Evolutionary conservation across 352 stramenopile species (phyloP).

Genomic region (Pythium aristosporum): DNA sequence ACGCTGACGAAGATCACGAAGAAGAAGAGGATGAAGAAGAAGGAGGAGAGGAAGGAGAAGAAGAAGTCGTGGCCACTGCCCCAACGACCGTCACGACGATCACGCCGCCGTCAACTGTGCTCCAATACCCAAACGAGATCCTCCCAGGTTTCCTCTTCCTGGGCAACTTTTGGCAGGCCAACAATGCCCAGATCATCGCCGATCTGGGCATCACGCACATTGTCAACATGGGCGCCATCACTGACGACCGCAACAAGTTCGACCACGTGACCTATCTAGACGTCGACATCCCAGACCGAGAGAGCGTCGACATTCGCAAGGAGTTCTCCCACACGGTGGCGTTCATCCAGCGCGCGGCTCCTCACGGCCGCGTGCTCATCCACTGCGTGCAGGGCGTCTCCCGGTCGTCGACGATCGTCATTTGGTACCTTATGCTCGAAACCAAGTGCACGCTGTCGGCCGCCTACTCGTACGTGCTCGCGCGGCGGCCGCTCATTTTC

Average conservation of each 20-base stretch:
- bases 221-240: constrained; percentile 71
- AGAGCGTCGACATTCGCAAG: constrained; percentile 54
- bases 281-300: constrained; percentile 58
- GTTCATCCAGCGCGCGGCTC: constrained; percentile 54
- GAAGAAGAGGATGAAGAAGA: constrained; percentile 5
- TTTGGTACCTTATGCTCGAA: constrained; percentile 79
- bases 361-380: constrained; percentile 57
- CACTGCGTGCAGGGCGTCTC: constrained; percentile 84
- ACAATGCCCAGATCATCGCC: constrained; percentile 48
- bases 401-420: constrained; percentile 71
- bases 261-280: constrained; percentile 61
- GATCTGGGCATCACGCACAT: constrained; percentile 70
- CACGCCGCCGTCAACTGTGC: constrained; percentile 5
- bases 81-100: not conserved
- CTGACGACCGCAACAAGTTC: constrained; percentile 54
- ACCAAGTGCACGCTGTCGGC: constrained; percentile 71
- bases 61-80: not conserved
- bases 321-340: constrained; percentile 47
- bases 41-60: not conserved
- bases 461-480: constrained; percentile 79
- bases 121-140: constrained; percentile 79
- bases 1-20: not conserved
- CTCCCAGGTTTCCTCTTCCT: constrained; percentile 67
- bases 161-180: constrained; percentile 83
- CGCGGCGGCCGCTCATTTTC: constrained; percentile 74